Evolutionary conservation across 345 rosid species (phyloP).

Genomic region (Mangifera indica): DNA sequence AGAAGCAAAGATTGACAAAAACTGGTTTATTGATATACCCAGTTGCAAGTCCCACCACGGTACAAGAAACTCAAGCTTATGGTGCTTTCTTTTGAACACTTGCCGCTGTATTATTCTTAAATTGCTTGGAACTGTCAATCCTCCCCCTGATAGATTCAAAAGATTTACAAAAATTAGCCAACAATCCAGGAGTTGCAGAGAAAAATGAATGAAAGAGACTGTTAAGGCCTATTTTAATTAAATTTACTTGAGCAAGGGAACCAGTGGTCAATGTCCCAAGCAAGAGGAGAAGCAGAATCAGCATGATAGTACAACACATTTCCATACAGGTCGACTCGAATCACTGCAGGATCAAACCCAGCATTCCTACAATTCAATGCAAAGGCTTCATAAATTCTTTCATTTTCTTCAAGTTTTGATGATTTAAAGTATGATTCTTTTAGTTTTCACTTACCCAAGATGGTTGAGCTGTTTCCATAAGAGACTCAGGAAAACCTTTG

Average conservation of each 20-base stretch:
- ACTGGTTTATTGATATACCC: conserved; percentile 91
- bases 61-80: conserved; percentile 73
- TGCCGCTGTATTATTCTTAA: conserved; percentile 92
- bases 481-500: conserved; percentile 61
- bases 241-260: conserved; percentile 82
- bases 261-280: conserved; percentile 96
- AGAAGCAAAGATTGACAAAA: conserved; percentile 76
- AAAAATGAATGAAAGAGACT: conserved; percentile 5
- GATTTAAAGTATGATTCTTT: neutral
- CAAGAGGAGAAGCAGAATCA: conserved; percentile 94
- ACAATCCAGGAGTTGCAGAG: neutral
- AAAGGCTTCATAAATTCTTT: neutral
- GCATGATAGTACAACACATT: conserved; percentile 89
- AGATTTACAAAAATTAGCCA: conserved; percentile 7
- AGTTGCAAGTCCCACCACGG: conserved; percentile 99
- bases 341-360: conserved; percentile 89
- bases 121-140: conserved; percentile 88
- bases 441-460: conserved; percentile 53
- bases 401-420: neutral
- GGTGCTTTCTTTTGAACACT: conserved; percentile 76
- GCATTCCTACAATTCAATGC: conserved; percentile 58
- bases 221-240: neutral
- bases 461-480: conserved; percentile 96
- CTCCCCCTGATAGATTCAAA: conserved; percentile 64
- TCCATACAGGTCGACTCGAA: conserved; percentile 84